A percentile compares a stretch with the other conserved stretches of the same genome.
These are phyloP conservation scores for Cymbopogon flexuosus DNA, from an alignment of 202 grass and related monocot species.

Conservation along the genomic window DNA sequence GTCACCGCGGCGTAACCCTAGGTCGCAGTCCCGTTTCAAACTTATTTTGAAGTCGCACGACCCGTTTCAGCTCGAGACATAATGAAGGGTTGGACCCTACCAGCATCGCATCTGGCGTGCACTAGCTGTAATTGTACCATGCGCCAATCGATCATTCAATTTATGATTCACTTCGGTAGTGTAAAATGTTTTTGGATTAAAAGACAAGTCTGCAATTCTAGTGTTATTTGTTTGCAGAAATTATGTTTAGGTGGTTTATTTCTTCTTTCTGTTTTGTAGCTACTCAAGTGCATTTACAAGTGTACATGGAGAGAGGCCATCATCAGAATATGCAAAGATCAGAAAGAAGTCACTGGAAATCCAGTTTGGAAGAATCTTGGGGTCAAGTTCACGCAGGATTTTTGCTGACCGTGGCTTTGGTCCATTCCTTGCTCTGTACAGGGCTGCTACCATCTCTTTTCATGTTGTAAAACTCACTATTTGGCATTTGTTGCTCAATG, in stretches of 20 bases:
- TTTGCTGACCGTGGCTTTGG: slow-evolving; percentile 71
- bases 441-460: slow-evolving; percentile 83
- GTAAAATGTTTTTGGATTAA: neutral
- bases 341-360: slow-evolving; percentile 79
- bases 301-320: slow-evolving; percentile 74
- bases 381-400: slow-evolving; percentile 50
- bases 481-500: slow-evolving; percentile 67
- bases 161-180: neutral
- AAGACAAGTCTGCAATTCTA: neutral
- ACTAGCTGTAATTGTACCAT: neutral
- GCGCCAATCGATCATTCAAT: neutral
- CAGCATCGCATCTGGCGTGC: neutral
- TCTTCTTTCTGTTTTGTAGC: slow-evolving; percentile 27
- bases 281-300: slow-evolving; percentile 70
- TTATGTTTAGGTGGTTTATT: neutral
- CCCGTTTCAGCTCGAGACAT: neutral
- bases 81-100: neutral
- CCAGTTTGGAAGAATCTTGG: slow-evolving; percentile 72
- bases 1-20: neutral
- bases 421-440: slow-evolving; percentile 76
- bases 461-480: slow-evolving; percentile 74
- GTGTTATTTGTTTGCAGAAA: neutral
- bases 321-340: slow-evolving; percentile 83
- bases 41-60: neutral
- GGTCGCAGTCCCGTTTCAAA: neutral